Conservation (phyloP, 2,329 filamentous ascomycete species). For the Botrytis porri region DNA sequence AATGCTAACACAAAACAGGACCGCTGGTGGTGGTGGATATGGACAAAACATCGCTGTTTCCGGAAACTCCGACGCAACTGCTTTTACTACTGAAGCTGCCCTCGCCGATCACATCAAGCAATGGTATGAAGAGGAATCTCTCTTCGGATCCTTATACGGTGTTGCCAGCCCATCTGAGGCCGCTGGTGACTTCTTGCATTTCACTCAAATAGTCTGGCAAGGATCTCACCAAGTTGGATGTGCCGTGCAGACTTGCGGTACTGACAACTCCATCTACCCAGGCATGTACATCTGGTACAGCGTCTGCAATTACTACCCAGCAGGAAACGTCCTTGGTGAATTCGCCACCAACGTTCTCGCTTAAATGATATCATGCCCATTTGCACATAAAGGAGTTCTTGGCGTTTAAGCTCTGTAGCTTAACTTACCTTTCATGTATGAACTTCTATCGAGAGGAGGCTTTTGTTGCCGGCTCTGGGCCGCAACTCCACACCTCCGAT, state of each 20-base stretch:
- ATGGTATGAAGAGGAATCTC: conserved; percentile 82
- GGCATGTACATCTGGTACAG: conserved; percentile 71
- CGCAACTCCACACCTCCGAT: conserved; percentile 11
- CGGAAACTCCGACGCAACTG: conserved; percentile 43
- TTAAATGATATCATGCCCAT: conserved; percentile 20
- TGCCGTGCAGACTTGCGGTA: conserved; percentile 51
- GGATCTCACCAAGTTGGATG: conserved; percentile 61
- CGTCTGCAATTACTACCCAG: conserved; percentile 24
- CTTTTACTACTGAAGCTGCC: conserved; percentile 52
- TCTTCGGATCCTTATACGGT: conserved; percentile 57
- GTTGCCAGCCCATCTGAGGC: conserved; percentile 49
- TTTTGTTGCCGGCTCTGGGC: conserved; percentile 12
- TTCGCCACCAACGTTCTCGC: conserved; percentile 14
- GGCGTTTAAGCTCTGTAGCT: conserved; percentile 19
- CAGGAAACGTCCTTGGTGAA: conserved; percentile 17
- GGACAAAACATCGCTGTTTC: conserved; percentile 83
- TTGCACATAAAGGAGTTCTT: conserved; percentile 18
- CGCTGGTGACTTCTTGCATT: conserved; percentile 50
- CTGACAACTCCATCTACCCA: conserved; percentile 47
- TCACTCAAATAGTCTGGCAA: conserved; percentile 73
- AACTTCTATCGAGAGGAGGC: conserved; percentile 19
- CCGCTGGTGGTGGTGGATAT: conserved; percentile 61
- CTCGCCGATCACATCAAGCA: conserved; percentile 67
- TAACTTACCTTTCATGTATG: conserved; percentile 20
- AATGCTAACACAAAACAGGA: conserved; percentile 44